A percentile compares a stretch with the other conserved stretches of the same genome.
These are phyloP conservation scores for Rhytidhysteron rufulum DNA, from an alignment of 2,329 filamentous ascomycete species.

Conservation along the genomic window DNA sequence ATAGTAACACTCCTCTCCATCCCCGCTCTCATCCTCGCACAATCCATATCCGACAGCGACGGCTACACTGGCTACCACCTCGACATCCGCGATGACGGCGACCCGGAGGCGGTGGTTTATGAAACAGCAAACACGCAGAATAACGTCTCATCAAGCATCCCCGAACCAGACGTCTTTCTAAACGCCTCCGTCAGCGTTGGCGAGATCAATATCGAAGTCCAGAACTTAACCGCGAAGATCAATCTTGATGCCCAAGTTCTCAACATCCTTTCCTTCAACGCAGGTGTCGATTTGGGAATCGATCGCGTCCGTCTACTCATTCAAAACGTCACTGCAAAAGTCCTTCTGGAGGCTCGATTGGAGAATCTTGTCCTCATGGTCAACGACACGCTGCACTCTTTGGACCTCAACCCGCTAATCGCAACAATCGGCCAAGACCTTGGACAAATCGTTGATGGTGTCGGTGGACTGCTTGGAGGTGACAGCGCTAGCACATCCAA, in stretches of 20 bases:
- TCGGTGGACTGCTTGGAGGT: constrained; percentile 59
- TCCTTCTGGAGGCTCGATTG: constrained; percentile 58
- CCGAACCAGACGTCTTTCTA: constrained; percentile 55
- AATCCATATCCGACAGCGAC: constrained; percentile 10
- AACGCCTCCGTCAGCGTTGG: constrained; percentile 57
- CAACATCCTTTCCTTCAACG: constrained; percentile 52
- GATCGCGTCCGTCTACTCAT: constrained; percentile 60
- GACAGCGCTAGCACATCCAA: too few species aligned
- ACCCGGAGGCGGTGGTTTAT: constrained; percentile 10
- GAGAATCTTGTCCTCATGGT: constrained; percentile 60
- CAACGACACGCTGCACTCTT: constrained; percentile 55
- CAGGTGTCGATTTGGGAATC: constrained; percentile 45
- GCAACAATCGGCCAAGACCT: constrained; percentile 51
- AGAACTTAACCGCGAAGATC: constrained; percentile 56
- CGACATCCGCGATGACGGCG: constrained; percentile 23
- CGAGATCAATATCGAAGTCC: constrained; percentile 58
- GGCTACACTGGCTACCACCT: constrained; percentile 11
- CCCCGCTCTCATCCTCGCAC: constrained; percentile 23
- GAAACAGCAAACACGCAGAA: constrained; percentile 18
- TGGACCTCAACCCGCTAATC: constrained; percentile 60
- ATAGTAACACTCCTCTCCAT: constrained; percentile 25
- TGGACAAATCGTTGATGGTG: constrained; percentile 54
- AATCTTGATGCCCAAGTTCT: constrained; percentile 60
- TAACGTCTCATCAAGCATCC: constrained; percentile 21
- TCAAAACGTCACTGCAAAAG: constrained; percentile 55